Conservation (phyloP, 169 alveolate species). For the Eimeria nieschulzi region DNA sequence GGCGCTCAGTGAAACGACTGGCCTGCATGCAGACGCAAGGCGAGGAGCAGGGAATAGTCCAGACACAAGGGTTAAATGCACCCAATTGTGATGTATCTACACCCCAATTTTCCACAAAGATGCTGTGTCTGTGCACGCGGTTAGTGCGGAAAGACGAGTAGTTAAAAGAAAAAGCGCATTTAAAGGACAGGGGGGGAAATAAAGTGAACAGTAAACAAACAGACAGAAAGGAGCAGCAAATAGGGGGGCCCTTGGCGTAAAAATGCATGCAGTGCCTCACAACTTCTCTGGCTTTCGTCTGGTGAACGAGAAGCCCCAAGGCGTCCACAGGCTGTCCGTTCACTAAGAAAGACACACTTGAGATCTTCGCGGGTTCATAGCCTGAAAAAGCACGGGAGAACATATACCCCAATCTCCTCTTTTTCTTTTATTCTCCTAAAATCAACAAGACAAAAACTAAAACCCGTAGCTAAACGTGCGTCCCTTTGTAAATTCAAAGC, state of each 20-base stretch:
- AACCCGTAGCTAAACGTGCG: neutral
- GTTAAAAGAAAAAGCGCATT: neutral
- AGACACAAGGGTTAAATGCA: neutral
- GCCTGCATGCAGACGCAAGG: slow-evolving; percentile 61
- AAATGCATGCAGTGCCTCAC: slow-evolving; percentile 26
- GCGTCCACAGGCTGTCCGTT: slow-evolving; percentile 72
- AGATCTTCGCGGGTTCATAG: slow-evolving; percentile 43
- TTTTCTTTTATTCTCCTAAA: too few species aligned
- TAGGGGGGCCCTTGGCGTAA: neutral
- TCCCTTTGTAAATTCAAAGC: too few species aligned
- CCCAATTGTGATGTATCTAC: neutral
- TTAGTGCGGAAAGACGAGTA: neutral
- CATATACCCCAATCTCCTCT: slow-evolving; percentile 7
- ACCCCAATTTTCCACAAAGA: too few species aligned
- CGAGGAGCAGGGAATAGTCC: neutral
- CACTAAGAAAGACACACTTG: slow-evolving; percentile 54
- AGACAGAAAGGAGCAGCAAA: too few species aligned
- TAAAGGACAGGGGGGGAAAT: too few species aligned
- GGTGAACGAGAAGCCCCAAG: slow-evolving; percentile 60
- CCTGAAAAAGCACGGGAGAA: slow-evolving; percentile 11
- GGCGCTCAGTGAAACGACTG: slow-evolving; percentile 44
- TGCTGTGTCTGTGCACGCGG: neutral
- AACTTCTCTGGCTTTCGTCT: slow-evolving; percentile 44
- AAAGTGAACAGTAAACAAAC: too few species aligned
- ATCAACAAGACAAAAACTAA: neutral